Evolutionary conservation across 1,139 yeast species (phyloP), one percentile per base, ranked within the genome.

Genomic region (Nakaseomyces kungkrabaensis): DNA sequence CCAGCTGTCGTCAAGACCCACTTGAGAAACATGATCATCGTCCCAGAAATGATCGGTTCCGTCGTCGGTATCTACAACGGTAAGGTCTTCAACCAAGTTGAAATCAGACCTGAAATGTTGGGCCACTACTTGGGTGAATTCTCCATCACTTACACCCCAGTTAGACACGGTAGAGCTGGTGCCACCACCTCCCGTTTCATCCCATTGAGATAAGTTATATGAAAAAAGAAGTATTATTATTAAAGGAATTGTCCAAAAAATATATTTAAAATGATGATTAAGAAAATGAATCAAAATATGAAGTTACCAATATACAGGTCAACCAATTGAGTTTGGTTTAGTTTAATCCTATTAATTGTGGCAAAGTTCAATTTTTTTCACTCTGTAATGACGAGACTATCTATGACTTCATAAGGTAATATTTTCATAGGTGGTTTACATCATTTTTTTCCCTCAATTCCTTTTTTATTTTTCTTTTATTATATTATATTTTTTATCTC

Each of bases 111-210:
- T 71, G 99, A 94, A 81, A 92, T 94, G 98, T 90, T 90, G 73
- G 98, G 98, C 73, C 96, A 90, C 85, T 94, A 94, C 94, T 87
- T 94, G 72, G 99, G 97, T 79, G 99, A 94, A 81, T 92, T 94
- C 87, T 92, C 98, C 72, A 92, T 94, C 78, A 79, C 98, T 71
- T 94, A 94, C 83, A 87, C 96, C 76, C 98, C 99, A 73, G 97
- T 92, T 74, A 87, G 95, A 83, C 97, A 90, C 82, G 97, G 97
- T 81, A 89, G 96, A 83, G 95, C 97, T 71, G 96, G 96, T 83
- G 85, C 87, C 75, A 82, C 87, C 76, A 82, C 94, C 69, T 77
- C 90, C 68, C 78, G 86, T 79, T 80, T 83, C 82, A 81, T 82
- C 71, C 89, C 90, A 67, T 74, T 75, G 68, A 74, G 69, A 72